phyloP scores from a whole-genome alignment of 176 grass and related monocot genomes.

The Avena sativa region DNA sequence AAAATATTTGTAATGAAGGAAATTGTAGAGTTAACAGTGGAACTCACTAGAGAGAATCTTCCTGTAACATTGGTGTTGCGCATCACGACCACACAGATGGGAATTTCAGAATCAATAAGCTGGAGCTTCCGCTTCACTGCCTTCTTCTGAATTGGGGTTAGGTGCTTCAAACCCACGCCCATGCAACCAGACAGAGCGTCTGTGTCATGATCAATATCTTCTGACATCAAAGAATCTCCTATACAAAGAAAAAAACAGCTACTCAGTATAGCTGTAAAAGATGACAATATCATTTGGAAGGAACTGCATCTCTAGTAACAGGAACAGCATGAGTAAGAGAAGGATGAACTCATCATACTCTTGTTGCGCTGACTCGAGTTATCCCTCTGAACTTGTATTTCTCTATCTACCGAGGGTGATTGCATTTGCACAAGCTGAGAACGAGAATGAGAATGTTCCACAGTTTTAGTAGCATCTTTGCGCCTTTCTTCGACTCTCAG shows the following conservation, averaged over 20 bases:
- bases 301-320: conserved; percentile 1
- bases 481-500: not conserved
- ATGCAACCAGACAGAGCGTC: not conserved
- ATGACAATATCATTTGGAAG: conserved; percentile 2
- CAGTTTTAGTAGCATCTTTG: not conserved
- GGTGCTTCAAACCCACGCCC: not conserved
- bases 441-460: conserved; percentile 3
- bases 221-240: conserved; percentile 16
- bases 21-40: not conserved
- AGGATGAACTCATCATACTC: conserved; percentile 20
- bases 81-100: conserved; percentile 3
- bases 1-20: not conserved
- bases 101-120: conserved; percentile 19
- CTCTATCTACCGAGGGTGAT: not conserved
- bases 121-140: not conserved
- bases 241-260: not conserved
- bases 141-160: conserved; percentile 12
- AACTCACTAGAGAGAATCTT: conserved; percentile 4
- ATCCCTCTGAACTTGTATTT: not conserved
- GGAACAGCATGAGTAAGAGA: not conserved
- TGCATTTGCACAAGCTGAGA: not conserved
- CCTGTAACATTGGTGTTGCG: not conserved
- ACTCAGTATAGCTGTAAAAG: not conserved
- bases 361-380: conserved; percentile 1
- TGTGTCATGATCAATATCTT: not conserved